Evolutionary conservation across 2,329 filamentous ascomycete species (phyloP), one percentile per base, ranked within the genome.

Genomic region (Leptographium flavum): DNA sequence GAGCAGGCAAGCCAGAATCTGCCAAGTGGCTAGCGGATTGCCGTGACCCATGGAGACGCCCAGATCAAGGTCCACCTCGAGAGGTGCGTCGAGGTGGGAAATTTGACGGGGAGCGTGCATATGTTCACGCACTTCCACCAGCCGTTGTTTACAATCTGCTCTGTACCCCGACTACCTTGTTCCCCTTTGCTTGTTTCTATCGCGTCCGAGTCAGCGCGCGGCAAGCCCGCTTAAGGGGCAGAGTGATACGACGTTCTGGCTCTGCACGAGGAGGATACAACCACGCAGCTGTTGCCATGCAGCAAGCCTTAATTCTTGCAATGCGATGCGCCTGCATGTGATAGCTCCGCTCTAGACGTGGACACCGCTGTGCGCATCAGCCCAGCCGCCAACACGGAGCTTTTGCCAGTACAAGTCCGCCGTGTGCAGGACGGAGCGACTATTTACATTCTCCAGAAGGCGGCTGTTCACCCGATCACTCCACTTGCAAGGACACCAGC

Each of bases 11-110:
- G 32, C 37, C 41, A 48, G 46, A 43, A 23, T 39, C 45, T 48
- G 46, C 42, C 49, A 49, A 48, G 49, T 47, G 44, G 49, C 46
- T 38, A 40, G 42, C 27, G 40, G 42, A 25, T 25, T 14, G 23
- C 41, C 23, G 25, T 15, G 27, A 30, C 25, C 15, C 15, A 30
- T 25, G 43, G 31, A 42, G 39, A 46, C 21, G 21, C 21, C 30
- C 31, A 23, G 38, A 33, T 30, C 27, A 28, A 42, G 45, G 42
- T 39, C 49, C 48, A 47, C 45, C 37, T 32, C 2, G 36, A 30
- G 19, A 33, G 38, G 22, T 43, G 42, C 25, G 37, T 22, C n/a
- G 33, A 44, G 43, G 39, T 42, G 42, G 39, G 31, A 45, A 40
- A 43, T 42, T 44, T 30, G 39, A 27, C 38, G 31, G 33, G 43